Conservation (phyloP, 179 eudicot genomes). For the Beta corolliflora region DNA sequence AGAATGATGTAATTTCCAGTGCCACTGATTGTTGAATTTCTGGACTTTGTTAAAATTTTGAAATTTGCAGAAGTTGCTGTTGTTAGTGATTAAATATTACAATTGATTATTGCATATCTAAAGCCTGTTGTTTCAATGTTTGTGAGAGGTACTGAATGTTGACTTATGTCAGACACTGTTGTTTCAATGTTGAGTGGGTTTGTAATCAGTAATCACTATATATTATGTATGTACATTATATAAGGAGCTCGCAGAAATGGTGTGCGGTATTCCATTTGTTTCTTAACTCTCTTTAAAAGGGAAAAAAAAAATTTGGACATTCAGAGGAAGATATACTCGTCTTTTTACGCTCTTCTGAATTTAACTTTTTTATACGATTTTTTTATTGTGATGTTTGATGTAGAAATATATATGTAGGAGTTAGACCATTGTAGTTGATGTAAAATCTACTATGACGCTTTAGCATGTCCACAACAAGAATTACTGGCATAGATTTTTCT, state of each 20-base stretch:
- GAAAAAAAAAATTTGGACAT: too few relatives aligned
- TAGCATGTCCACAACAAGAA: conserved; percentile 10
- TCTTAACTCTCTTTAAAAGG: background rate
- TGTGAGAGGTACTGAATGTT: background rate
- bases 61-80: background rate
- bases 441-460: background rate
- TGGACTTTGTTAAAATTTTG: background rate
- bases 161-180: background rate
- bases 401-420: background rate
- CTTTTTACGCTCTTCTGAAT: background rate
- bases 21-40: background rate
- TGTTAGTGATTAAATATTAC: background rate
- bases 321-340: background rate
- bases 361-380: background rate
- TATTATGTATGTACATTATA: too few relatives aligned
- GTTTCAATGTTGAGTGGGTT: background rate
- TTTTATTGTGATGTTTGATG: background rate
- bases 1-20: background rate
- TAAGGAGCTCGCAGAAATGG: background rate
- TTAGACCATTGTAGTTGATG: background rate
- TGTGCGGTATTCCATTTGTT: background rate
- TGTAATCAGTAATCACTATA: background rate
- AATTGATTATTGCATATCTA: background rate
- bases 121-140: background rate
- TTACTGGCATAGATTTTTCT: background rate